Conservation (phyloP, 2,329 filamentous ascomycete species). For the Monilinia aucupariae region DNA sequence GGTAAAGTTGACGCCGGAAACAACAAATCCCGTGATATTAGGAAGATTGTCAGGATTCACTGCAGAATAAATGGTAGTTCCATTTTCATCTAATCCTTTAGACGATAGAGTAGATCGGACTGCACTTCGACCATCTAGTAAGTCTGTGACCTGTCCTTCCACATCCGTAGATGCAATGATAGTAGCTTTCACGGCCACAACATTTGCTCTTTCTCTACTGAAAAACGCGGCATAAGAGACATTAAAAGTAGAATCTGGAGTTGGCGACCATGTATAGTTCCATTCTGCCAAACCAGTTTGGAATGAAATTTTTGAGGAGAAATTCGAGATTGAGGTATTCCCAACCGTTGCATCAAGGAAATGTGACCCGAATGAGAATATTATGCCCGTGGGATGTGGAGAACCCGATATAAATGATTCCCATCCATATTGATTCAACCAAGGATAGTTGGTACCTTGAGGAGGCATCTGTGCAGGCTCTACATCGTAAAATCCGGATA, state of each 20-base stretch:
- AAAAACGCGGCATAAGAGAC: slow-evolving; percentile 59
- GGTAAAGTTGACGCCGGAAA: slow-evolving; percentile 43
- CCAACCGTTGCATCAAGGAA: slow-evolving; percentile 58
- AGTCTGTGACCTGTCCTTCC: slow-evolving; percentile 57
- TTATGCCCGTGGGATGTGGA: slow-evolving; percentile 60
- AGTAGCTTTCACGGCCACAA: slow-evolving; percentile 48
- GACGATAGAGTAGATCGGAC: slow-evolving; percentile 55
- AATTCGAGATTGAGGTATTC: slow-evolving; percentile 53
- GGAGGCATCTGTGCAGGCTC: slow-evolving; percentile 44
- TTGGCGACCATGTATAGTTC: slow-evolving; percentile 61
- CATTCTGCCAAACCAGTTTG: slow-evolving; percentile 58
- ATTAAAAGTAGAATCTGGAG: slow-evolving; percentile 44
- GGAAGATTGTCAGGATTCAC: slow-evolving; percentile 57
- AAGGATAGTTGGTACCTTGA: slow-evolving; percentile 59
- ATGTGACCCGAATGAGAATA: slow-evolving; percentile 50
- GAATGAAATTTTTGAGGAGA: slow-evolving; percentile 56
- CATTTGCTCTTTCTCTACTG: slow-evolving; percentile 34
- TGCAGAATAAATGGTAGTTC: slow-evolving; percentile 54
- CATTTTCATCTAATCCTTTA: slow-evolving; percentile 49
- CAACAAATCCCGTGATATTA: slow-evolving; percentile 58
- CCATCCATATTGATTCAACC: slow-evolving; percentile 63
- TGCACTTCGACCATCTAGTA: slow-evolving; percentile 64
- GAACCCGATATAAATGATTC: slow-evolving; percentile 68
- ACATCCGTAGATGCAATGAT: slow-evolving; percentile 49
- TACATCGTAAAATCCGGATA: slow-evolving; percentile 61